A percentile compares a stretch with the other conserved stretches of the same genome.
phyloP scores from a whole-genome alignment of 179 eudicot genomes.

The Nepenthes alata region DNA sequence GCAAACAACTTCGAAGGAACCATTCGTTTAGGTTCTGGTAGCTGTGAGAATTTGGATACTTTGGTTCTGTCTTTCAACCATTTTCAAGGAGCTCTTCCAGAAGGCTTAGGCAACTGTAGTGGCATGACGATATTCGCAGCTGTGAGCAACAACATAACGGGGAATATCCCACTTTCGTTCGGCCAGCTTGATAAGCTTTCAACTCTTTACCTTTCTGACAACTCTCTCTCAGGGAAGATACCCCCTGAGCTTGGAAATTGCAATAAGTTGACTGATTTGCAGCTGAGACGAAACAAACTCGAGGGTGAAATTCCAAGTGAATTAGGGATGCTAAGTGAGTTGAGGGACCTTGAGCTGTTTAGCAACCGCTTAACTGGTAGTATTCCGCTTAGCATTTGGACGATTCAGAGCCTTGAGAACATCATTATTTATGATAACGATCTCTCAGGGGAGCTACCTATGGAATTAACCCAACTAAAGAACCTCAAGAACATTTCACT shows the following conservation, averaged over 20 bases:
- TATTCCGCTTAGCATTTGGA: conserved; percentile 55
- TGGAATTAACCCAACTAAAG: conserved; percentile 37
- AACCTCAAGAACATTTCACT: conserved; percentile 38
- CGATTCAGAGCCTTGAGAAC: conserved; percentile 41
- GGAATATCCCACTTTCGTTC: conserved; percentile 53
- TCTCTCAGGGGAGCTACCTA: conserved; percentile 53
- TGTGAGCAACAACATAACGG: conserved; percentile 36
- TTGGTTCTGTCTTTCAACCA: conserved; percentile 42
- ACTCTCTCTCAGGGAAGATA: conserved; percentile 48
- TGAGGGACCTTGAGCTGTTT: conserved; percentile 29
- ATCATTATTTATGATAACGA: conserved; percentile 36
- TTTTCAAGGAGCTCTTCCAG: conserved; percentile 47
- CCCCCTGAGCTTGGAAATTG: conserved; percentile 77
- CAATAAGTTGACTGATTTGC: conserved; percentile 30
- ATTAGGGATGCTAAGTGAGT: conserved; percentile 30
- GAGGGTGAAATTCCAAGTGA: conserved; percentile 59
- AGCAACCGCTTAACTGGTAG: conserved; percentile 47
- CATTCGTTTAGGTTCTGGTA: conserved; percentile 27
- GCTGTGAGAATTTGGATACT: conserved; percentile 26
- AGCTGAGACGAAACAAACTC: conserved; percentile 37
- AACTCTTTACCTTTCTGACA: conserved; percentile 35
- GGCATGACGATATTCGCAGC: conserved; percentile 31
- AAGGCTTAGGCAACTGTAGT: conserved; percentile 48
- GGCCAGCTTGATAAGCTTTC: conserved; percentile 41
- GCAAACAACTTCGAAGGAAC: conserved; percentile 29